Base-by-base conservation (phyloP, 169 alveolate species). In the Plasmodium gonderi region DNA sequence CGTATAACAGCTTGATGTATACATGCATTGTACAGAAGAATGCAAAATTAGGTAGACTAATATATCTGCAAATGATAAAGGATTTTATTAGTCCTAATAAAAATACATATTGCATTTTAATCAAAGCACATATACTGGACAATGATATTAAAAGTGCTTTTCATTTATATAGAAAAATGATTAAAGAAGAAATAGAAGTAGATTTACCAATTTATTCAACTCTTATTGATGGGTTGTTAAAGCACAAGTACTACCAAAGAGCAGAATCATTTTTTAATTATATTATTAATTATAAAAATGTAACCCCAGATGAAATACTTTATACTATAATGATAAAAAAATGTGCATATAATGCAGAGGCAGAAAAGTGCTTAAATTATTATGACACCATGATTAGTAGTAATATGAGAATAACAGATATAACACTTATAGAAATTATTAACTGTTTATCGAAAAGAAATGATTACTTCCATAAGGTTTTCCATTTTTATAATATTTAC, bases 281-380 rank as follows among this genome's bases (percentile, higher is more conserved):
- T 74, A 81, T 95, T 33, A 90, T 98, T 6, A 97, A 95, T 1
- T 97, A 98, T 97, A 91, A 96, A 47, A 82, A 92, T 42, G 95
- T 96, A 0, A 95, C 95, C 44, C 98, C 98, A 1, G 98, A 97
- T 80, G 98, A 95, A 60, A 96, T 94, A 4, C 82, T 97, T 14
- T 96, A 96, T 65, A 96, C 98, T n/a, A 96, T 94, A 26, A 96
- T 97, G 98, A 96, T 97, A 60, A 97, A 96, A 64, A 96, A 96
- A 1, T 94, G 97, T 47, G 92, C 92, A 2, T 26, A 60, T 33
- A 89, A 81, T 4, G 72, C 78, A 7, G 97, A 97, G 64, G 97
- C 97, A 0, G 98, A 97, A 65, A 95, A 95, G 74, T 98, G 98
- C 8, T 72, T 96, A 79, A 92, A 87, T 31, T 42, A 95, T 69